A percentile compares a stretch with the other conserved stretches of the same genome.
These are phyloP conservation scores for Polygonum aviculare DNA, from an alignment of 148 eudicot species.

Conservation along the genomic window DNA sequence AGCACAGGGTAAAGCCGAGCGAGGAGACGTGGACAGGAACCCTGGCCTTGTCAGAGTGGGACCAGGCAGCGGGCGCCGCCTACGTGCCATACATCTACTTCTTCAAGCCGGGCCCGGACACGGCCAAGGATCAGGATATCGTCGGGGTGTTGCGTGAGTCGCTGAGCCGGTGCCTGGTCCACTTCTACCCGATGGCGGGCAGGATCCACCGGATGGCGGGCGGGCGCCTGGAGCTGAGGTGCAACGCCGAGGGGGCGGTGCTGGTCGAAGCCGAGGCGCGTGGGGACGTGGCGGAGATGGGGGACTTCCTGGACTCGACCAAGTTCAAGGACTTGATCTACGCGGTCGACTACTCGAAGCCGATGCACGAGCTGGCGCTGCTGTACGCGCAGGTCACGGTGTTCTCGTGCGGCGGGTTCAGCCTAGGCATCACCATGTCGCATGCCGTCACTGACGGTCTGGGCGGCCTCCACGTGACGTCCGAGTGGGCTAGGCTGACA, in stretches of 20 bases:
- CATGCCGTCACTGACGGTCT: conserved; percentile 29
- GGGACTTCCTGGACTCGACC: conserved; percentile 19
- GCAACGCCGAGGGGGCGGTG: conserved; percentile 27
- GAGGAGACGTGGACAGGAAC: conserved; percentile 35
- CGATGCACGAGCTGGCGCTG: conserved; percentile 31
- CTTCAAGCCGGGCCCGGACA: conserved; percentile 19
- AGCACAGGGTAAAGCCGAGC: conserved; percentile 33
- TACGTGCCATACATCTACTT: conserved; percentile 56
- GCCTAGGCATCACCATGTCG: conserved; percentile 29
- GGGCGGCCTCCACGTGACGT: conserved; percentile 29
- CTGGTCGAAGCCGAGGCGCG: conserved; percentile 29
- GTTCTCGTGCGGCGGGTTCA: conserved; percentile 31
- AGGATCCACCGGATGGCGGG: conserved; percentile 19
- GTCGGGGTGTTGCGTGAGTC: conserved; percentile 32
- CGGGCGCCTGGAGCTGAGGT: conserved; percentile 31
- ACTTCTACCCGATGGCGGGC: conserved; percentile 32
- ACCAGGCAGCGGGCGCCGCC: conserved; percentile 42
- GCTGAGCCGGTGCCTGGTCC: conserved; percentile 32
- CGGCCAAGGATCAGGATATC: conserved; percentile 23
- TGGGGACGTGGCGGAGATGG: conserved; percentile 17
- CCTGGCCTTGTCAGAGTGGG: conserved; percentile 42
- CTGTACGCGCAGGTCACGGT: conserved; percentile 26
- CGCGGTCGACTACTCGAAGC: conserved; percentile 24
- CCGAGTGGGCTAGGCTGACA: conserved; percentile 35
- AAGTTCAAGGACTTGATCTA: conserved; percentile 25